phyloP scores from a whole-genome alignment of 202 grass and related monocot genomes.

The Thinopyrum obtusiflorum region DNA sequence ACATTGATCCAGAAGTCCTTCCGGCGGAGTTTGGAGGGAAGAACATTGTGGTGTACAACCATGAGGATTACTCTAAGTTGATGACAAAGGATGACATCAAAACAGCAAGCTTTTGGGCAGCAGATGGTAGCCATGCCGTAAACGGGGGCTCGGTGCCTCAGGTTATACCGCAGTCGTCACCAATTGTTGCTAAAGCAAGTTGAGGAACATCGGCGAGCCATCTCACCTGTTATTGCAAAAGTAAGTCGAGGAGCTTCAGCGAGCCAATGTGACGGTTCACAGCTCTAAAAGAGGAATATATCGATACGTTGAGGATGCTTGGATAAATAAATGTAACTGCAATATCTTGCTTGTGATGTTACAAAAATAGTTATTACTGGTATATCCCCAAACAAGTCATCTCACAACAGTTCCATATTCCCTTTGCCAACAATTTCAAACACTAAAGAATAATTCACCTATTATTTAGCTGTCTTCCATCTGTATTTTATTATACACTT shows the following conservation, averaged over 20 bases:
- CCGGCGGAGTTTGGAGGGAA: slow-evolving; percentile 71
- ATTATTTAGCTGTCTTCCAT: not conserved
- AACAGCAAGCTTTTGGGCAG: slow-evolving; percentile 53
- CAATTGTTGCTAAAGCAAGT: slow-evolving; percentile 39
- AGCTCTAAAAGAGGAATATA: not conserved
- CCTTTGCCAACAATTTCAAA: too few species aligned
- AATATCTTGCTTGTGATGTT: not conserved
- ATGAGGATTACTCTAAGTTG: slow-evolving; percentile 77
- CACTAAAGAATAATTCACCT: too few species aligned
- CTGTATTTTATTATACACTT: not conserved
- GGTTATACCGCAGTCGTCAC: slow-evolving; percentile 5
- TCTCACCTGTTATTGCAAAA: not conserved
- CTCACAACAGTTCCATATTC: not conserved
- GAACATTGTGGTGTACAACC: slow-evolving; percentile 52
- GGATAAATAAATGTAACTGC: not conserved
- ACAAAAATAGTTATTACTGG: not conserved
- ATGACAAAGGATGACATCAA: slow-evolving; percentile 65
- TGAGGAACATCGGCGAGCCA: not conserved
- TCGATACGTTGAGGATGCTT: not conserved
- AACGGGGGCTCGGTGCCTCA: slow-evolving; percentile 25
- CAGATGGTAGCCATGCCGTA: not conserved
- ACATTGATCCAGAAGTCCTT: slow-evolving; percentile 63
- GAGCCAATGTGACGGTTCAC: not conserved
- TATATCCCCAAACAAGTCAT: not conserved
- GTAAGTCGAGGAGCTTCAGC: not conserved